Conservation (phyloP, 1,284 basidiomycete genomes). For the Stereum hirsutum region DNA sequence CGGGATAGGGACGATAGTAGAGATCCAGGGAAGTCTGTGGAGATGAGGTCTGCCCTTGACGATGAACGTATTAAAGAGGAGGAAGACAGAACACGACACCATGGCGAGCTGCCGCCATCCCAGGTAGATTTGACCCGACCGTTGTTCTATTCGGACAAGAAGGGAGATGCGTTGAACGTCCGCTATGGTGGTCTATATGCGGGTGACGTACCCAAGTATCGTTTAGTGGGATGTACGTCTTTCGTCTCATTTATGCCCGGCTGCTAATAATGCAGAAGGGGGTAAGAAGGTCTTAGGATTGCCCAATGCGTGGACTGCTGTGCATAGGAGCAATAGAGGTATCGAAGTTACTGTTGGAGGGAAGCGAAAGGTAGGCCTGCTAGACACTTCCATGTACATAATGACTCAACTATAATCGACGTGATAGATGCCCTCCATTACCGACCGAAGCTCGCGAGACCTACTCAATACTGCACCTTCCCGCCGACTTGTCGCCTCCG, state of each 20-base stretch:
- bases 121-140: constrained; percentile 13
- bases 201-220: constrained; percentile 62
- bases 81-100: constrained; percentile 19
- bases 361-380: constrained; percentile 40
- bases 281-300: constrained; percentile 60
- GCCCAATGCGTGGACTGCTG: constrained; percentile 33
- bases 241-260: constrained; percentile 11
- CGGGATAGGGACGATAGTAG: constrained; percentile 5
- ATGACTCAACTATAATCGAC: background rate
- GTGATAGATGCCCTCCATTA: constrained; percentile 40
- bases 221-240: constrained; percentile 42
- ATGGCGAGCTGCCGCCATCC: constrained; percentile 1
- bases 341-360: constrained; percentile 49
- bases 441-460: constrained; percentile 42
- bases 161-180: constrained; percentile 61
- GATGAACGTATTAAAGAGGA: constrained; percentile 29
- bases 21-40: constrained; percentile 11
- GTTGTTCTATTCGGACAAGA: constrained; percentile 57
- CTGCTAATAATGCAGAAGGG: constrained; percentile 50
- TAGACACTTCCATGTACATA: background rate
- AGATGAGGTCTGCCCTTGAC: constrained; percentile 14
- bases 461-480: constrained; percentile 41
- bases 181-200: constrained; percentile 60
- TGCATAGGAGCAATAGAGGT: constrained; percentile 40
- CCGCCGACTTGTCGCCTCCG: constrained; percentile 31